Conservation (phyloP, 768 basidiomycete species). For the Sutorius australiensis region DNA sequence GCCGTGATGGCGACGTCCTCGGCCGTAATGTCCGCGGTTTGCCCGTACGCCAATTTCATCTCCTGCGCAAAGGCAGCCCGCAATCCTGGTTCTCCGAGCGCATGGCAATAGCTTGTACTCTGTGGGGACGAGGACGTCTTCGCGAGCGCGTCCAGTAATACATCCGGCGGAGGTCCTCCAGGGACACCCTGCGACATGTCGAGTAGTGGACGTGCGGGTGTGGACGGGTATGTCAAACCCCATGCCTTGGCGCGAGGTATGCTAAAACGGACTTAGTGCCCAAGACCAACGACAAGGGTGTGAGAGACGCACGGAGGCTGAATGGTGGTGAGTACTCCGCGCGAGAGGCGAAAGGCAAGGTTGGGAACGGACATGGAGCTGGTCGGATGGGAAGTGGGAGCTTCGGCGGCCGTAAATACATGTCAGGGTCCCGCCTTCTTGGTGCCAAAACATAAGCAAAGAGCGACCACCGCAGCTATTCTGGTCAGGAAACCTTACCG, state of each 20-base stretch:
- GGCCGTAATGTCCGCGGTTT: conserved; percentile 41
- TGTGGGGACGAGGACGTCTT: conserved; percentile 39
- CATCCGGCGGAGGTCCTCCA: conserved; percentile 54
- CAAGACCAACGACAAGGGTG: background rate
- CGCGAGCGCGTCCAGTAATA: conserved; percentile 48
- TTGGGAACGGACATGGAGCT: conserved; percentile 4
- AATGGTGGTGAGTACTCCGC: conserved; percentile 40
- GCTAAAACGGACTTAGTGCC: conserved; percentile 27
- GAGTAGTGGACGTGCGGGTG: conserved; percentile 48
- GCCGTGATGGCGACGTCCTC: conserved; percentile 67
- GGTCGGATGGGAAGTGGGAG: background rate
- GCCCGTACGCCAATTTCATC: conserved; percentile 58
- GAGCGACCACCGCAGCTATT: background rate
- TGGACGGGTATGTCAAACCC: conserved; percentile 43
- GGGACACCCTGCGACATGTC: conserved; percentile 78
- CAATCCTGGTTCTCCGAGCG: conserved; percentile 53
- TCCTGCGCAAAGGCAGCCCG: conserved; percentile 54
- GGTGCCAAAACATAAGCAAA: background rate
- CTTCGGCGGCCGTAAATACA: background rate
- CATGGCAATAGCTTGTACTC: conserved; percentile 55
- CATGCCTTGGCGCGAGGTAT: conserved; percentile 59
- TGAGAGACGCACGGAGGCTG: conserved; percentile 40
- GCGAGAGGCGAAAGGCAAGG: conserved; percentile 38
- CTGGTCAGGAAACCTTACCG: background rate
- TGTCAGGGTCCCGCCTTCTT: background rate